A percentile compares a stretch with the other conserved stretches of the same genome.
Conservation (phyloP, 768 basidiomycete species). For the Boletus tomentosulus region DNA sequence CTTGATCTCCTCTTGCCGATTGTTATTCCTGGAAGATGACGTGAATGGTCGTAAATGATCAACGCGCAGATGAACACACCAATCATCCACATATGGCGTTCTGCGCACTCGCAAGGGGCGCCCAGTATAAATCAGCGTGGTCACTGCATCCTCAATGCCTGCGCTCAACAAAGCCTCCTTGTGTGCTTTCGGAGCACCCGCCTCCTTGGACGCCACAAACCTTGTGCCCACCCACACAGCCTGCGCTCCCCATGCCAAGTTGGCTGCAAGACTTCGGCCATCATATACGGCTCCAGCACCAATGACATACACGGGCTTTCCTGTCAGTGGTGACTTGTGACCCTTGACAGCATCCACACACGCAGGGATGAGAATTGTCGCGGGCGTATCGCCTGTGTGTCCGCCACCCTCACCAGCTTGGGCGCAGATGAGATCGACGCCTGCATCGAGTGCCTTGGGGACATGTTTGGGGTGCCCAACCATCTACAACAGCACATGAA, state of each 20-base stretch:
- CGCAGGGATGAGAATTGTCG: constrained; percentile 85
- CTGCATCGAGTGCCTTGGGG: constrained; percentile 71
- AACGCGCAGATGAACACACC: constrained; percentile 41
- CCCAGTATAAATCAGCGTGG: constrained; percentile 87
- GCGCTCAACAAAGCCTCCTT: constrained; percentile 73
- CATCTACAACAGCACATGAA: constrained; percentile 44
- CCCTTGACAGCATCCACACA: constrained; percentile 83
- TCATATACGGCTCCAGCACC: constrained; percentile 93
- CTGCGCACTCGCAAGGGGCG: constrained; percentile 82
- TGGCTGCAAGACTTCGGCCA: constrained; percentile 82
- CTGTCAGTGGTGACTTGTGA: constrained; percentile 72
- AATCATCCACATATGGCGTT: constrained; percentile 82
- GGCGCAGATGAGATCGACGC: constrained; percentile 91
- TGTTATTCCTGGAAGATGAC: constrained; percentile 54
- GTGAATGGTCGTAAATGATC: background rate
- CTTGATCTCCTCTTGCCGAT: constrained; percentile 77
- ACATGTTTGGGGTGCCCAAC: constrained; percentile 95
- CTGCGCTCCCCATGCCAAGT: constrained; percentile 84
- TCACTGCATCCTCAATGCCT: constrained; percentile 72
- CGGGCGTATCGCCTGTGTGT: constrained; percentile 80
- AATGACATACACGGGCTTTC: constrained; percentile 79
- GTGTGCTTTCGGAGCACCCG: constrained; percentile 77
- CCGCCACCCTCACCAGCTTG: constrained; percentile 93
- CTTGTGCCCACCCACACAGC: constrained; percentile 89
- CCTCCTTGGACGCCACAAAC: constrained; percentile 81